These are phyloP conservation scores for Mucor circinelloides DNA, from an alignment of 371 early-diverging fungal species.

Conservation along the genomic window DNA sequence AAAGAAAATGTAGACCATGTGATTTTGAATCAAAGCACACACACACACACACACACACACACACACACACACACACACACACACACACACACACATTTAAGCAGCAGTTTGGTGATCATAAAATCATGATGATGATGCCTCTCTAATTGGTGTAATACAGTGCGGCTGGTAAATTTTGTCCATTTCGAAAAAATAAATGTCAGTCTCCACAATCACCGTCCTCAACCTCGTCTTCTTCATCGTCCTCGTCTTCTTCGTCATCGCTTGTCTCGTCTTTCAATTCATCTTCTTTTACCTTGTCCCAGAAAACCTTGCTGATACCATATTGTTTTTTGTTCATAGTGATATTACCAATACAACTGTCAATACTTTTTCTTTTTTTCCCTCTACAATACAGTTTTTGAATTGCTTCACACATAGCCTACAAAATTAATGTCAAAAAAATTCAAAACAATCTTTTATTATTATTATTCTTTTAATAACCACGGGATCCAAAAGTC, in stretches of 20 bases:
- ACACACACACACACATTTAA: neutral
- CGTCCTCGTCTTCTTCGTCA: conserved; percentile 7
- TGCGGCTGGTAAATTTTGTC: too few species aligned
- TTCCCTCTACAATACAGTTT: conserved; percentile 18
- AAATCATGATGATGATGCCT: neutral
- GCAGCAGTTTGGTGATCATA: conserved; percentile 5
- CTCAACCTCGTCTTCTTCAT: conserved; percentile 3
- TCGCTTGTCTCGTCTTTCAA: conserved; percentile 5
- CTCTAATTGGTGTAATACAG: neutral
- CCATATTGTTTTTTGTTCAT: conserved; percentile 10
- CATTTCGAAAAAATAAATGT: too few species aligned
- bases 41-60: neutral
- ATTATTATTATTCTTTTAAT: conserved; percentile 11
- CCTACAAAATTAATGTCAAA: conserved; percentile 13
- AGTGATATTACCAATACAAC: conserved; percentile 14
- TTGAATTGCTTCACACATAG: conserved; percentile 9
- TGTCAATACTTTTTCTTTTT: conserved; percentile 16
- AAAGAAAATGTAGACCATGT: neutral
- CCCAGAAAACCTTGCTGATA: conserved; percentile 15
- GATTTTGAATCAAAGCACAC: neutral
- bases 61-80: neutral
- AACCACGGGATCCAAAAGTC: conserved; percentile 19
- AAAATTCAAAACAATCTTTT: conserved; percentile 14
- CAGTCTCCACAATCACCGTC: too few species aligned
- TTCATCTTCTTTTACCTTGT: conserved; percentile 12